These are phyloP conservation scores for Pleurotus giganteus DNA, from an alignment of 768 basidiomycete species.

Conservation along the genomic window DNA sequence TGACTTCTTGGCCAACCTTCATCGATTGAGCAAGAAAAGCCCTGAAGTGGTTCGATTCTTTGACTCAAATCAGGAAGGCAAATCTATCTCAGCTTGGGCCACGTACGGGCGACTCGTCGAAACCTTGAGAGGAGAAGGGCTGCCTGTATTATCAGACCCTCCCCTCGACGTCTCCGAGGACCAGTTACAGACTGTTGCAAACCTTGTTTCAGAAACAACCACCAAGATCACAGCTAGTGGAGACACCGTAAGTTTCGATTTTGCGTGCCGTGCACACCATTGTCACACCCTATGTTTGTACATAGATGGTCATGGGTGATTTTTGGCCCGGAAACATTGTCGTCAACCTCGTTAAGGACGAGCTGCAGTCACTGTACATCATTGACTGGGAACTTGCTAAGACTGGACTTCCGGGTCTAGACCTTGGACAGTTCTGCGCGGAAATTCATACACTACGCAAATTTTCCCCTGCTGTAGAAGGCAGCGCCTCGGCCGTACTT, in stretches of 20 bases:
- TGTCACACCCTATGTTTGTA: background rate
- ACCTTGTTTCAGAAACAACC: conserved; percentile 26
- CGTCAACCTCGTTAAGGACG: conserved; percentile 33
- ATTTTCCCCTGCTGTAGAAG: conserved; percentile 41
- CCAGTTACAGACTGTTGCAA: conserved; percentile 30
- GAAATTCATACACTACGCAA: conserved; percentile 51
- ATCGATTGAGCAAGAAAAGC: conserved; percentile 40
- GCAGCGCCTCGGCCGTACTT: conserved; percentile 34
- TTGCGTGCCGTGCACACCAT: background rate
- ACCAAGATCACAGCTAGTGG: conserved; percentile 27
- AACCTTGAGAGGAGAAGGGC: conserved; percentile 26
- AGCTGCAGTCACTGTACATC: conserved; percentile 41
- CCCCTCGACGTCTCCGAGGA: conserved; percentile 30
- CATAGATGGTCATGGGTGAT: conserved; percentile 61
- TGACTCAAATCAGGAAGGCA: conserved; percentile 32
- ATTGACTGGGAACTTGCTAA: conserved; percentile 69
- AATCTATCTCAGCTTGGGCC: conserved; percentile 31
- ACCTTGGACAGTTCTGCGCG: conserved; percentile 64
- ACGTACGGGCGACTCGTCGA: conserved; percentile 45
- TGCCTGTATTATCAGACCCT: conserved; percentile 35
- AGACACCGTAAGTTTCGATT: conserved; percentile 25
- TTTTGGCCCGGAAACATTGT: conserved; percentile 75
- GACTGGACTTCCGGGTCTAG: conserved; percentile 54
- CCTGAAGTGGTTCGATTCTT: conserved; percentile 31
- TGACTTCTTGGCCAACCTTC: conserved; percentile 50